Conservation (phyloP, 306 rosid genomes). For the Trifolium pratense region DNA sequence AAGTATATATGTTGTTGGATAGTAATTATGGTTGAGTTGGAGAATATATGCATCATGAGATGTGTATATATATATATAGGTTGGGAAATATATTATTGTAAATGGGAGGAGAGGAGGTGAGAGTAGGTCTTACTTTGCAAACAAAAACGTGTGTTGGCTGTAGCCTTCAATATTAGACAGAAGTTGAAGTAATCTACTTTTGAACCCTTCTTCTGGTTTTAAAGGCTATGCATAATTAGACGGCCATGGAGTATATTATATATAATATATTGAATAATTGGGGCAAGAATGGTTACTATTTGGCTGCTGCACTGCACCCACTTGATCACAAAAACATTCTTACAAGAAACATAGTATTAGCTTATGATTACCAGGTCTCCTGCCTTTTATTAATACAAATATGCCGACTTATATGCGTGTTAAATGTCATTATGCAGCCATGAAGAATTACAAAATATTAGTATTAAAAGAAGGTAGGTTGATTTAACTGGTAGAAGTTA, state of each 20-base stretch:
- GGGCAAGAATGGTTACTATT: background rate
- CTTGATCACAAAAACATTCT: background rate
- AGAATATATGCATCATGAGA: background rate
- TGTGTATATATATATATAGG: conserved; percentile 24
- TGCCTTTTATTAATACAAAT: background rate
- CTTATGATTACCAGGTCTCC: conserved; percentile 12
- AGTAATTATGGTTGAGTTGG: conserved; percentile 15
- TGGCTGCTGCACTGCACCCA: background rate
- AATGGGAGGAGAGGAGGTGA: conserved; percentile 33
- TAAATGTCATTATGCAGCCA: background rate
- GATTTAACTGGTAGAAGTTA: background rate
- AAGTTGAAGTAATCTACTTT: conserved; percentile 33
- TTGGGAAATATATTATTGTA: background rate
- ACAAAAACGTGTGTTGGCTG: conserved; percentile 45
- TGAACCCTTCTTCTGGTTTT: conserved; percentile 28
- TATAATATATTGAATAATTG: background rate
- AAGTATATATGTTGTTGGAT: background rate
- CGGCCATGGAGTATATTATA: background rate
- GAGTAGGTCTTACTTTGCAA: conserved; percentile 43
- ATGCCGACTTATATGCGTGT: background rate
- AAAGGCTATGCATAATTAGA: background rate
- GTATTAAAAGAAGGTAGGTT: background rate
- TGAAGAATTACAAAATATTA: background rate
- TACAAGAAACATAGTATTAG: conserved; percentile 3
- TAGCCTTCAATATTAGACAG: background rate